Evolutionary conservation across 1,284 basidiomycete species (phyloP).

Genomic region (Crepidotus sp.): DNA sequence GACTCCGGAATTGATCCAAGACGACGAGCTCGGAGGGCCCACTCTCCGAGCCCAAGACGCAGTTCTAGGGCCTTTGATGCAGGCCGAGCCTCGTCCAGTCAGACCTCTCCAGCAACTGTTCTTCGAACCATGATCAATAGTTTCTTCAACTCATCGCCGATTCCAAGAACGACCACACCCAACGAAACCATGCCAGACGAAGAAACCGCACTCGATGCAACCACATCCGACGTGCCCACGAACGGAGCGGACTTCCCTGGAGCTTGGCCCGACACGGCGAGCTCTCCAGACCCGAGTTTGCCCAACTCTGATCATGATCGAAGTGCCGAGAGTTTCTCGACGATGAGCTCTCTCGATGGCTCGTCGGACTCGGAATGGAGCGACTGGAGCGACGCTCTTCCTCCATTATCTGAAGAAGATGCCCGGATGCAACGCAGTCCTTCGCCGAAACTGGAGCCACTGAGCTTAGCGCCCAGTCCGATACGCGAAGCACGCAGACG

Average conservation of each 20-base stretch:
- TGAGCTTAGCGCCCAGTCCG: slow-evolving; percentile 16
- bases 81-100: not conserved
- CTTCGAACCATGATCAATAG: slow-evolving; percentile 1
- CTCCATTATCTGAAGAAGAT: slow-evolving; percentile 20
- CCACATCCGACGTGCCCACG: not conserved
- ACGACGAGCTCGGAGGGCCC: not conserved
- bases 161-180: not conserved
- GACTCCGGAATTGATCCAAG: slow-evolving; percentile 20
- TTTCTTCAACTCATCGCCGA: slow-evolving; percentile 1
- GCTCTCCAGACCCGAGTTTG: not conserved
- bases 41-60: slow-evolving; percentile 1
- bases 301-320: slow-evolving; percentile 16
- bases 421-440: slow-evolving; percentile 21
- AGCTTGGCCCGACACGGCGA: slow-evolving; percentile 5
- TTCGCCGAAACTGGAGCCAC: slow-evolving; percentile 25
- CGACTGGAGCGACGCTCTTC: slow-evolving; percentile 23
- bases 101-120: not conserved
- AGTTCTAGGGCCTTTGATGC: not conserved
- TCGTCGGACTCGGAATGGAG: slow-evolving; percentile 27
- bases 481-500: slow-evolving; percentile 1
- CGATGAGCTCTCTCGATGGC: slow-evolving; percentile 38
- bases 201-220: too few relatives aligned
- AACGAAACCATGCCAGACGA: not conserved
- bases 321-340: slow-evolving; percentile 34
- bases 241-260: slow-evolving; percentile 7